Conservation (phyloP, 306 rosid species). For the Acacia confusa region DNA sequence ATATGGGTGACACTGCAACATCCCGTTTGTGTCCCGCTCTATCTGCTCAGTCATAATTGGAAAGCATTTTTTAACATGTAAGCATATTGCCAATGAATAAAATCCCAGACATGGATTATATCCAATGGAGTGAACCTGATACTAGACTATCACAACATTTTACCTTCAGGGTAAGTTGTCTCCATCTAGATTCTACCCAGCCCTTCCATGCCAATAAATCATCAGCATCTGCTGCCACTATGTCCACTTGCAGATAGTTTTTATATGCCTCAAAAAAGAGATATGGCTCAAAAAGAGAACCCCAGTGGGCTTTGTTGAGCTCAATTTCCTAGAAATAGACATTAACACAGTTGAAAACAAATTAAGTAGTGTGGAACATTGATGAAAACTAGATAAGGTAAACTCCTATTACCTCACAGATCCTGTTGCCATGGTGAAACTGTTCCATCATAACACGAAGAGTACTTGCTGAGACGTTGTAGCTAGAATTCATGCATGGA, state of each 20-base stretch:
- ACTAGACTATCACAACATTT: neutral
- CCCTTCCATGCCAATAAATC: constrained; percentile 75
- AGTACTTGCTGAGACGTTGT: constrained; percentile 70
- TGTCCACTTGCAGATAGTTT: constrained; percentile 73
- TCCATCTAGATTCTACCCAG: constrained; percentile 73
- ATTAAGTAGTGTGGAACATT: neutral
- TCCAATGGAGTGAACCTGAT: neutral
- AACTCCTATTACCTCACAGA: constrained; percentile 54
- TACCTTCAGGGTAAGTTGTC: constrained; percentile 57
- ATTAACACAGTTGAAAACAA: neutral
- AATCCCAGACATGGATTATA: neutral
- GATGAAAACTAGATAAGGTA: neutral
- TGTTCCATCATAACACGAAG: constrained; percentile 72
- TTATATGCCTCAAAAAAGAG: constrained; percentile 63
- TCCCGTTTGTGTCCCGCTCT: constrained; percentile 35
- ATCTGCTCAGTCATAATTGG: constrained; percentile 28
- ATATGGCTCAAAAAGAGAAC: constrained; percentile 61
- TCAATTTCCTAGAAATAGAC: constrained; percentile 52
- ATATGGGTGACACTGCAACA: constrained; percentile 39
- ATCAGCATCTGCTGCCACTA: constrained; percentile 60
- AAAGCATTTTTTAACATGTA: neutral
- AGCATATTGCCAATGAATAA: neutral
- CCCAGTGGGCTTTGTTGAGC: constrained; percentile 59
- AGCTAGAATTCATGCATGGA: constrained; percentile 82
- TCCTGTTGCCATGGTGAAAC: constrained; percentile 56